A percentile compares a stretch with the other conserved stretches of the same genome.
Conservation (phyloP, 306 rosid species). For the Lathyrus sativus region DNA sequence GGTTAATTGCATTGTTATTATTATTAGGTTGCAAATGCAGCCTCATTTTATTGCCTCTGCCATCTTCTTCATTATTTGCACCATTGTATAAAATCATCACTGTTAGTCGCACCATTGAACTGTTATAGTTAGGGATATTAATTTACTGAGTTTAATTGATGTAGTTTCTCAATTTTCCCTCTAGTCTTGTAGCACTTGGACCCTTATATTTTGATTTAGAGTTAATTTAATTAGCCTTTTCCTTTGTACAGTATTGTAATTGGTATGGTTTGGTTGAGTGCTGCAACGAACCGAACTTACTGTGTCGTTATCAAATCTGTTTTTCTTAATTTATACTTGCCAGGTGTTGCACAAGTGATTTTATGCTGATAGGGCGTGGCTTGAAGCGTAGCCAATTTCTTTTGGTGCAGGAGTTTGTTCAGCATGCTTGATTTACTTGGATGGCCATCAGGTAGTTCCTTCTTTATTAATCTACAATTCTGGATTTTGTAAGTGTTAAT, state of each 20-base stretch:
- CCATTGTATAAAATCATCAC: conserved; percentile 36
- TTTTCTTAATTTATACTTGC: conserved; percentile 9
- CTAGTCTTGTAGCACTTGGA: conserved; percentile 26
- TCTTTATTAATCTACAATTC: conserved; percentile 1
- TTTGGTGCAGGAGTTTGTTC: conserved; percentile 61
- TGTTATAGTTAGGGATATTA: conserved; percentile 42
- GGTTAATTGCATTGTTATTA: conserved; percentile 53
- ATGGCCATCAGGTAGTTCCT: conserved; percentile 67
- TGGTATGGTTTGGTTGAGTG: conserved; percentile 10
- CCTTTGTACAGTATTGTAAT: not conserved
- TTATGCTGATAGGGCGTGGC: conserved; percentile 18
- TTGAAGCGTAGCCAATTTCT: conserved; percentile 3
- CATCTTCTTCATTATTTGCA: conserved; percentile 21
- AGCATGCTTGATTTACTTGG: conserved; percentile 62
- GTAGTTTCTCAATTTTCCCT: conserved; percentile 20
- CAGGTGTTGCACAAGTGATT: conserved; percentile 26
- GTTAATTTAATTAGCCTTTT: conserved; percentile 22
- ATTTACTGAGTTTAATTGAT: conserved; percentile 40
- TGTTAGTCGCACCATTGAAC: conserved; percentile 44
- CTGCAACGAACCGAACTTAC: not conserved
- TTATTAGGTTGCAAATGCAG: conserved; percentile 60
- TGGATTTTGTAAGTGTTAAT: conserved; percentile 10
- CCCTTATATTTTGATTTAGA: conserved; percentile 21
- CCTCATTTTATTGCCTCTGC: conserved; percentile 35
- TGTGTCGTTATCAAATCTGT: conserved; percentile 8